Base-by-base conservation (phyloP, 176 grass and related monocot genomes). In the Hordeum marinum region DNA sequence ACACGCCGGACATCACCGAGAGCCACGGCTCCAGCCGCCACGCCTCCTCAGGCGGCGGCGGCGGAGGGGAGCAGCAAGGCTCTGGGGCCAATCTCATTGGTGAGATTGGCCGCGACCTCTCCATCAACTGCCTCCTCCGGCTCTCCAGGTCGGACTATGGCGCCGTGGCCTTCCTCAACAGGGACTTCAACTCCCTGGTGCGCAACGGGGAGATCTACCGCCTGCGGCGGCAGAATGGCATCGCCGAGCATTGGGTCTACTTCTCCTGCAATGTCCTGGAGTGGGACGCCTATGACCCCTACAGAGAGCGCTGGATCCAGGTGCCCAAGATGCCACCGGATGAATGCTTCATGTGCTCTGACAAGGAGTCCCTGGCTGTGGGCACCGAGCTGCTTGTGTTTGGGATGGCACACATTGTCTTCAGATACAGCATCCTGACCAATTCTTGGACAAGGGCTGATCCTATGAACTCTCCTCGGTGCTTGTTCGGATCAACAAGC, bases 401-500 rank as follows among this genome's bases (percentile, higher is more conserved):
- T 67, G 96, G 88, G 31, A 92, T 90, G 79, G 85, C 93, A 1
- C 85, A 80, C 23, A 94, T 99, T 67, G 96, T 99, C 1, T 84
- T 99, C 85, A 90, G 91, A 60, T 99, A 99, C 37, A 94, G 91
- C 70, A 95, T 99, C 73, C 86, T 96, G 17, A 94, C 91, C 68
- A 99, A 99, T 85, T 89, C 89, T 9, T 99, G 96, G 96, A 89
- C 88, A 7, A 31, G 89, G 40, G 91, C 93, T 72, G 81, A 86
- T 63, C 74, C 89, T 10, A 99, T 99, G 96, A 99, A 91, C 67
- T 89, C 90, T 9, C 96, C 96, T 0, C 78, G 96, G 3, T 99
- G 96, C 75, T 54, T 99, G 23, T 99, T 99, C 86, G 96, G 93
- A 15, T 99, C 96, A 24, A 94, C 96, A n/a, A 99, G 93, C 82